Evolutionary conservation across 2,329 filamentous ascomycete species (phyloP).

Genomic region (Diaporthe caulivora): DNA sequence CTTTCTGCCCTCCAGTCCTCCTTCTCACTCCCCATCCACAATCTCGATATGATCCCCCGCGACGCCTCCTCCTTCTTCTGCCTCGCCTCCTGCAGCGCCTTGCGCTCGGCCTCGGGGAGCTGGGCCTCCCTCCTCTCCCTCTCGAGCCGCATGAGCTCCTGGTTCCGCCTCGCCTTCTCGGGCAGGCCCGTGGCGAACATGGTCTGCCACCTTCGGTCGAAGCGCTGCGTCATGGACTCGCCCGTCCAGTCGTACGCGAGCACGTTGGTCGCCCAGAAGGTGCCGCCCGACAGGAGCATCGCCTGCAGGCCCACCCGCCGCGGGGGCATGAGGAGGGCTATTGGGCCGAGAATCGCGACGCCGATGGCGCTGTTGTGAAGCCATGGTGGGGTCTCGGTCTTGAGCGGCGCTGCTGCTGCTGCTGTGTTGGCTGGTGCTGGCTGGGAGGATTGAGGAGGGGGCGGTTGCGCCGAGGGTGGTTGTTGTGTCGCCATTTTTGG

Average conservation of each 20-base stretch:
- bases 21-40: conserved; percentile 72
- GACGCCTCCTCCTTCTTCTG: conserved; percentile 37
- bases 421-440: not conserved
- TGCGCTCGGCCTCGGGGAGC: conserved; percentile 49
- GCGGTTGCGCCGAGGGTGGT: conserved; percentile 30
- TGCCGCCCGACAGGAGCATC: conserved; percentile 61
- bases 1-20: conserved; percentile 67
- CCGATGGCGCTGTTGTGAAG: conserved; percentile 63
- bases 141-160: conserved; percentile 61
- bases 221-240: conserved; percentile 62
- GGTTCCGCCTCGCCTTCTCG: conserved; percentile 64
- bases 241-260: conserved; percentile 70
- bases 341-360: conserved; percentile 60
- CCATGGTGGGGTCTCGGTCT: conserved; percentile 46
- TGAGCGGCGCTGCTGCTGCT: conserved; percentile 19
- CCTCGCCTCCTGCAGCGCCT: conserved; percentile 46
- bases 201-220: conserved; percentile 56
- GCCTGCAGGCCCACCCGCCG: conserved; percentile 64
- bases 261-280: conserved; percentile 67
- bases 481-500: conserved; percentile 36
- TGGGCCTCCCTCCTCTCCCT: conserved; percentile 52
- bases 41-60: conserved; percentile 54
- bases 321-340: conserved; percentile 65
- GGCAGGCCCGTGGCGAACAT: conserved; percentile 67
- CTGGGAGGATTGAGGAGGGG: conserved; percentile 17